phyloP scores from a whole-genome alignment of 2,329 filamentous ascomycete genomes.

The Trichophyton schoenleinii region DNA sequence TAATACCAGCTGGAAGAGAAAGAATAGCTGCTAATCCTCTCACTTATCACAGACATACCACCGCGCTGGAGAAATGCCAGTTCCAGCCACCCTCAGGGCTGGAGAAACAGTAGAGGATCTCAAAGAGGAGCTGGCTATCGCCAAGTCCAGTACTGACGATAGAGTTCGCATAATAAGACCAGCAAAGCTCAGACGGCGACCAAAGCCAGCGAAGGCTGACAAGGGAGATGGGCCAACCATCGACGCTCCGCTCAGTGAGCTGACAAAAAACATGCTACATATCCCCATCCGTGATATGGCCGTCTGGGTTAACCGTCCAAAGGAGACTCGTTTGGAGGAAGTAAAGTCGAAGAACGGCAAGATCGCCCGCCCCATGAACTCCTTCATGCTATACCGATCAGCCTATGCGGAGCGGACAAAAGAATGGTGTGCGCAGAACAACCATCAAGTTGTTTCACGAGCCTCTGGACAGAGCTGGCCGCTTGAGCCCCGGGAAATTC shows the following conservation, averaged over 20 bases:
- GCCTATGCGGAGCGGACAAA: conserved; percentile 82
- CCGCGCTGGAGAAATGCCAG: neutral
- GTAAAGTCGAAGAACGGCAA: conserved; percentile 60
- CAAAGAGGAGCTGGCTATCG: neutral
- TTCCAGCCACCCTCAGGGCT: neutral
- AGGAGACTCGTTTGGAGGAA: conserved; percentile 54
- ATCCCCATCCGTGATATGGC: conserved; percentile 66
- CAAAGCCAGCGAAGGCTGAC: conserved; percentile 11
- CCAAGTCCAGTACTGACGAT: conserved; percentile 1
- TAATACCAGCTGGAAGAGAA: neutral
- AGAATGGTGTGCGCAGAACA: conserved; percentile 66
- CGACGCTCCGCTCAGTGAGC: conserved; percentile 15
- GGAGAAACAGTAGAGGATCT: neutral
- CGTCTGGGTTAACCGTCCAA: conserved; percentile 60
- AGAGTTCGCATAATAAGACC: conserved; percentile 14
- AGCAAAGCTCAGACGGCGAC: conserved; percentile 14
- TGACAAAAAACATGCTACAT: conserved; percentile 17
- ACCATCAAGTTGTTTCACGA: conserved; percentile 83
- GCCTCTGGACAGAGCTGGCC: conserved; percentile 82
- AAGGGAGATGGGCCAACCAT: conserved; percentile 10
- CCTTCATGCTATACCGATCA: conserved; percentile 94
- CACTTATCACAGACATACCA: conserved; percentile 2
- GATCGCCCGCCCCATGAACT: conserved; percentile 88
- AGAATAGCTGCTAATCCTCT: neutral
- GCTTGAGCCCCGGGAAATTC: conserved; percentile 59